phyloP scores from a whole-genome alignment of 345 rosid species.

The Reutealis trisperma region DNA sequence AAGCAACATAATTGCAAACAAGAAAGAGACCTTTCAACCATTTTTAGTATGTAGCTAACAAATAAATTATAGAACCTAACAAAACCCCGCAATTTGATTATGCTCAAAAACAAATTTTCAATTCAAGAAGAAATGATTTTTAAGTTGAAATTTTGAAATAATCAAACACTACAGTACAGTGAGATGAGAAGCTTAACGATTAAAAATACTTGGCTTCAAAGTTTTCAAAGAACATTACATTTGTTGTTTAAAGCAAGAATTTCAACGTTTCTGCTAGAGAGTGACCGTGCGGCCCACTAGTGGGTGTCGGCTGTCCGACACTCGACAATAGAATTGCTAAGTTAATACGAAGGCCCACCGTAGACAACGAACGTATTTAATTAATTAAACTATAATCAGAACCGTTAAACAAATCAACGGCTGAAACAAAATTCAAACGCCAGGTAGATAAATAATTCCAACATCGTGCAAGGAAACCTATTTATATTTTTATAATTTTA shows the following conservation, averaged over 20 bases:
- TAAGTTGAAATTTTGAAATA: background rate
- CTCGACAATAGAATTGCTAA: constrained; percentile 17
- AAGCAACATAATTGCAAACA: constrained; percentile 55
- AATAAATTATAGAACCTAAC: background rate
- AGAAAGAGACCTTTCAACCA: constrained; percentile 66
- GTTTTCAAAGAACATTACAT: constrained; percentile 15
- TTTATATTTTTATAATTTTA: too few species aligned
- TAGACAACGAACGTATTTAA: background rate
- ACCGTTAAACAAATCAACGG: background rate
- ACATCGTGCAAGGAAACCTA: too few species aligned
- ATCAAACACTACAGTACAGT: background rate
- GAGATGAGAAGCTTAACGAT: constrained; percentile 27
- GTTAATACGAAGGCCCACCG: background rate
- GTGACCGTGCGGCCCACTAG: constrained; percentile 34
- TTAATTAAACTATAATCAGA: background rate
- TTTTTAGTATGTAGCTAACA: constrained; percentile 20
- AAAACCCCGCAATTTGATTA: background rate
- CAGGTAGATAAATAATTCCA: too few species aligned
- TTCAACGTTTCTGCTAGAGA: constrained; percentile 24
- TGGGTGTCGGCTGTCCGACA: constrained; percentile 44
- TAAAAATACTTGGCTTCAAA: constrained; percentile 51
- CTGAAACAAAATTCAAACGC: background rate
- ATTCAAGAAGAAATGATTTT: too few species aligned
- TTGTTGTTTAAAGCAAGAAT: constrained; percentile 22
- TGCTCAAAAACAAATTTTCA: background rate